Percentiles rank a stretch among this genome's conserved stretches.
These are phyloP conservation scores for Colletotrichum tanaceti DNA, from an alignment of 2,329 filamentous ascomycete genomes.

Conservation along the genomic window DNA sequence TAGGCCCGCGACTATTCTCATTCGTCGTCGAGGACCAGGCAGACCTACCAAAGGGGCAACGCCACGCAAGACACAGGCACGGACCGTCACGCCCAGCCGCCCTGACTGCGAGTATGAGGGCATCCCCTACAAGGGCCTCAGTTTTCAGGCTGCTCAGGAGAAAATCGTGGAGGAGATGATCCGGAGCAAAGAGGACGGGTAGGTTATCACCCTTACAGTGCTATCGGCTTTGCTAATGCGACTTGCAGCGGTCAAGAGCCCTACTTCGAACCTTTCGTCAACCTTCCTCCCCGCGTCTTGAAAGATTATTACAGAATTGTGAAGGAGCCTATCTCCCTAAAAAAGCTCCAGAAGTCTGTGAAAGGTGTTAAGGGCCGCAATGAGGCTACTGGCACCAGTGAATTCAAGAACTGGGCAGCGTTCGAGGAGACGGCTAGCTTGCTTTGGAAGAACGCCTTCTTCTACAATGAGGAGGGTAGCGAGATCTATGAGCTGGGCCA, in stretches of 20 bases:
- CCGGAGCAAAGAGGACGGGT: conserved; percentile 75
- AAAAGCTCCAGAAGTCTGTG: conserved; percentile 80
- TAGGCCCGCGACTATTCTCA: conserved; percentile 50
- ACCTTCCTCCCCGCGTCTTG: conserved; percentile 78
- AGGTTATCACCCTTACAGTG: conserved; percentile 46
- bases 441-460: conserved; percentile 88
- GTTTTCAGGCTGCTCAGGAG: conserved; percentile 87
- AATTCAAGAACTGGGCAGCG: conserved; percentile 84
- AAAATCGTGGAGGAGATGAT: conserved; percentile 83
- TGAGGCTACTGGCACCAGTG: conserved; percentile 70
- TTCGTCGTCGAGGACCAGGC: conserved; percentile 53
- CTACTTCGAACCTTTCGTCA: conserved; percentile 79
- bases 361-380: conserved; percentile 77
- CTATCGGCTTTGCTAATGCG: conserved; percentile 25
- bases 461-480: conserved; percentile 93
- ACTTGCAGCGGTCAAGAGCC: conserved; percentile 73
- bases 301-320: conserved; percentile 92
- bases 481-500: conserved; percentile 82
- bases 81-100: conserved; percentile 54
- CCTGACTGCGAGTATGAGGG: conserved; percentile 65
- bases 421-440: conserved; percentile 84
- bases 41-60: conserved; percentile 51
- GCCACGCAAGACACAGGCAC: conserved; percentile 47
- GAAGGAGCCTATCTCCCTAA: conserved; percentile 81
- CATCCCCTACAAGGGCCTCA: conserved; percentile 75